These are phyloP conservation scores for Tulasnella sp. DNA, from an alignment of 768 basidiomycete genomes.

Conservation along the genomic window DNA sequence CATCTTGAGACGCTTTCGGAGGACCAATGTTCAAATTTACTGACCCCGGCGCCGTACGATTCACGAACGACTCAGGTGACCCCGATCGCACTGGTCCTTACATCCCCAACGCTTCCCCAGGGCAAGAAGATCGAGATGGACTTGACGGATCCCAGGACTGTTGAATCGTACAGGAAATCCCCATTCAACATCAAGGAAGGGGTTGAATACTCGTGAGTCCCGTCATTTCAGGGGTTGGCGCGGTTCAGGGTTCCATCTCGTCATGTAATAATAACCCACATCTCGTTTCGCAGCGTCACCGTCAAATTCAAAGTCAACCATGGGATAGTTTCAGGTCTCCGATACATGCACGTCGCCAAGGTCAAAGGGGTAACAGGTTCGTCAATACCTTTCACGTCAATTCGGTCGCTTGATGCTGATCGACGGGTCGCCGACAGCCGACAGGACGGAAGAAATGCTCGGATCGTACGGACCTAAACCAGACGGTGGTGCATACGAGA, in stretches of 20 bases:
- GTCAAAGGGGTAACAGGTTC: constrained; percentile 68
- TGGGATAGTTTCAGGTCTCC: constrained; percentile 79
- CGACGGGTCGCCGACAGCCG: constrained; percentile 52
- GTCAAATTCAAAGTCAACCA: constrained; percentile 86
- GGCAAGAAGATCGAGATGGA: constrained; percentile 63
- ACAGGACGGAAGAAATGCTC: constrained; percentile 90
- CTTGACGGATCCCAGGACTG: constrained; percentile 49
- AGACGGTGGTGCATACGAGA: constrained; percentile 60
- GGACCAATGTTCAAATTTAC: too few species aligned
- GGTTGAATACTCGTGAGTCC: constrained; percentile 75
- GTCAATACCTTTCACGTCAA: not conserved
- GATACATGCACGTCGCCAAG: constrained; percentile 89
- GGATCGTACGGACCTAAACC: constrained; percentile 83
- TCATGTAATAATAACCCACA: constrained; percentile 1
- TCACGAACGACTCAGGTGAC: constrained; percentile 50
- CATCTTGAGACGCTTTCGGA: not conserved
- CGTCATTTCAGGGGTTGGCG: not conserved
- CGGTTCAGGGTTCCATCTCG: not conserved
- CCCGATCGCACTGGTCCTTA: constrained; percentile 71
- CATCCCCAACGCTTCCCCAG: constrained; percentile 62
- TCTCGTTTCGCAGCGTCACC: constrained; percentile 52
- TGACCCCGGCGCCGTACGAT: not conserved
- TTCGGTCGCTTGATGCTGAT: not conserved
- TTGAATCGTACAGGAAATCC: constrained; percentile 67
- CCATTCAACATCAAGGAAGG: constrained; percentile 79